Percentiles rank a stretch among this genome's conserved stretches.
Evolutionary conservation across 495 filamentous ascomycete genomes (phyloP).

Genomic region (Hypoxylon crocopeplum): DNA sequence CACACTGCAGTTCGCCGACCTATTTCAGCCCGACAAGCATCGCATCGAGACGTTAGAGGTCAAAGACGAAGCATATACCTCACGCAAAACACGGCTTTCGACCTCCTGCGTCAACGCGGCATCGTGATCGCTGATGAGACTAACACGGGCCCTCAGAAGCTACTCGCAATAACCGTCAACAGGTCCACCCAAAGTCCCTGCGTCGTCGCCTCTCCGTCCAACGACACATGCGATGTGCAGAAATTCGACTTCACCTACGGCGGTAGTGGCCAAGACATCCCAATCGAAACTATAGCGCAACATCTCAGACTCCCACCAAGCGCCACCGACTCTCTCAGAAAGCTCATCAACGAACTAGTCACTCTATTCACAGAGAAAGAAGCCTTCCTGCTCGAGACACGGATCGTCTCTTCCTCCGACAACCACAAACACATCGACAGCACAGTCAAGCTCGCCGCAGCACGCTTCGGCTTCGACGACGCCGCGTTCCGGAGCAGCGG

Average conservation of each 20-base stretch:
- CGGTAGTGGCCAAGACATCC: conserved; percentile 40
- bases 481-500: conserved; percentile 71
- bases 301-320: conserved; percentile 59
- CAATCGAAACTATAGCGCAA: conserved; percentile 46
- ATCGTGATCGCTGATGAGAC: conserved; percentile 56
- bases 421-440: no score
- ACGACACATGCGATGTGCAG: conserved; percentile 47
- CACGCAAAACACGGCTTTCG: conserved; percentile 61
- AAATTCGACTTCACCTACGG: conserved; percentile 71
- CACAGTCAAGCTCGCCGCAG: conserved; percentile 53
- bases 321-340: conserved; percentile 49
- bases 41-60: not conserved
- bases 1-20: conserved; percentile 53
- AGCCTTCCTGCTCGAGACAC: conserved; percentile 65
- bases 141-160: conserved; percentile 40
- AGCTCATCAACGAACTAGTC: conserved; percentile 61
- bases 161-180: conserved; percentile 71
- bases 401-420: conserved; percentile 50
- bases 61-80: conserved; percentile 68
- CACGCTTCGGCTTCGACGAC: conserved; percentile 77
- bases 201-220: conserved; percentile 66
- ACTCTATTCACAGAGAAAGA: conserved; percentile 72
- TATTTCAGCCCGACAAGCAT: not conserved
- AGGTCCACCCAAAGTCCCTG: conserved; percentile 68
- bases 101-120: conserved; percentile 62